Evolutionary conservation across 805 yeast species (phyloP).

Genomic region (Zygoascus flipseniorum): DNA sequence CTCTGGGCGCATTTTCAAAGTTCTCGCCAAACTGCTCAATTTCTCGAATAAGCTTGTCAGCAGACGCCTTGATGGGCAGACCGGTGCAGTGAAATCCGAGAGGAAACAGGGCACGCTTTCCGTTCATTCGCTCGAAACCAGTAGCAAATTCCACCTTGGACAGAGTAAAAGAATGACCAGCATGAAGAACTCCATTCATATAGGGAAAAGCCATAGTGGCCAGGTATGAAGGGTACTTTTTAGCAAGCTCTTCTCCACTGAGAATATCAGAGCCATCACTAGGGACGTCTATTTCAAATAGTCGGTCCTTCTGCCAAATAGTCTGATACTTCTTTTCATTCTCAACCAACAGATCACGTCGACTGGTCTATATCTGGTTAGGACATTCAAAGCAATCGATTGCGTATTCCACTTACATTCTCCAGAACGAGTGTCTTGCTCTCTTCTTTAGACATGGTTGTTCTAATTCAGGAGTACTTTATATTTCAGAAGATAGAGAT

Average conservation of each 20-base stretch:
- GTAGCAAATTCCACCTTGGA: conserved; percentile 88
- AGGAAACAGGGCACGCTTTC: conserved; percentile 87
- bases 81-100: conserved; percentile 99
- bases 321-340: conserved; percentile 84
- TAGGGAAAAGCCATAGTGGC: conserved; percentile 97
- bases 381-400: background rate
- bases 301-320: conserved; percentile 78
- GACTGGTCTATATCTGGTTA: conserved; percentile 45
- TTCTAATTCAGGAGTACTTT: background rate
- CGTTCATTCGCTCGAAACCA: conserved; percentile 92
- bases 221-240: conserved; percentile 76
- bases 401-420: conserved; percentile 16
- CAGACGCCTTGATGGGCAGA: conserved; percentile 92
- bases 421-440: conserved; percentile 22
- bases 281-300: conserved; percentile 87
- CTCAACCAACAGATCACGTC: conserved; percentile 88
- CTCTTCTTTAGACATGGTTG: conserved; percentile 1
- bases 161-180: conserved; percentile 93
- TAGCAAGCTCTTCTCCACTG: conserved; percentile 63
- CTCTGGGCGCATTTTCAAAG: conserved; percentile 57
- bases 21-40: conserved; percentile 82
- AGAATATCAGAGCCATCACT: conserved; percentile 54
- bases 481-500: background rate
- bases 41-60: conserved; percentile 91
- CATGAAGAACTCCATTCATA: conserved; percentile 97